phyloP scores from a whole-genome alignment of 495 filamentous ascomycete species.

The Xylaria nigripes region DNA sequence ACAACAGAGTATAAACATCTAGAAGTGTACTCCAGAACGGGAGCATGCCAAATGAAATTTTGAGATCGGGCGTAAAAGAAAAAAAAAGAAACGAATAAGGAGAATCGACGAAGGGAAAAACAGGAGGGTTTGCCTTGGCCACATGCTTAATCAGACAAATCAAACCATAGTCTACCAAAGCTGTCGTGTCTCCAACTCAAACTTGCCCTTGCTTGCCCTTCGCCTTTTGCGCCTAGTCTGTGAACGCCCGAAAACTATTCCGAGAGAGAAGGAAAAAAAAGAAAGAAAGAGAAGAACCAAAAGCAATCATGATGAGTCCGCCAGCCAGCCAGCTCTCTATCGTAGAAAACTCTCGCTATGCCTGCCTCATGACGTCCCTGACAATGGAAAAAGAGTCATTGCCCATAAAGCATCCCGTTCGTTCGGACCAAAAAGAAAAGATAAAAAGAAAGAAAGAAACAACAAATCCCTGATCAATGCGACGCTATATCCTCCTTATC shows the following conservation, averaged over 20 bases:
- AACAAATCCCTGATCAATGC: not conserved
- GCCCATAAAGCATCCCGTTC: too few species aligned
- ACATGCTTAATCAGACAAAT: not conserved
- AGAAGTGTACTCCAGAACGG: slow-evolving; percentile 2
- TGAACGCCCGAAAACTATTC: slow-evolving; percentile 1
- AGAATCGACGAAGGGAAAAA: not conserved
- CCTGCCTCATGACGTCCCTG: too few species aligned
- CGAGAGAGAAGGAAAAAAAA: not conserved
- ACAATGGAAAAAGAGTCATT: too few species aligned
- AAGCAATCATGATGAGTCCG: too few species aligned
- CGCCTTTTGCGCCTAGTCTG: slow-evolving; percentile 1
- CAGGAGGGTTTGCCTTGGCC: not conserved
- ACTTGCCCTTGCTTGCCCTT: not conserved
- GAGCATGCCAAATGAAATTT: not conserved
- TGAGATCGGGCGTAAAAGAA: not conserved
- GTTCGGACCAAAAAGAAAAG: too few species aligned
- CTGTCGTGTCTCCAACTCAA: not conserved
- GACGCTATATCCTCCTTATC: too few species aligned
- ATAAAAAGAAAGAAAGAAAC: not conserved
- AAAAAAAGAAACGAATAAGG: not conserved
- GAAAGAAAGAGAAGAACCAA: too few species aligned
- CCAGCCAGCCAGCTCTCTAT: too few species aligned
- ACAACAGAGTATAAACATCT: slow-evolving; percentile 4
- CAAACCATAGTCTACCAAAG: not conserved
- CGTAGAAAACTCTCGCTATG: too few species aligned